Evolutionary conservation across 208 protist species (phyloP).

Genomic region (Leishmania gerbilli): DNA sequence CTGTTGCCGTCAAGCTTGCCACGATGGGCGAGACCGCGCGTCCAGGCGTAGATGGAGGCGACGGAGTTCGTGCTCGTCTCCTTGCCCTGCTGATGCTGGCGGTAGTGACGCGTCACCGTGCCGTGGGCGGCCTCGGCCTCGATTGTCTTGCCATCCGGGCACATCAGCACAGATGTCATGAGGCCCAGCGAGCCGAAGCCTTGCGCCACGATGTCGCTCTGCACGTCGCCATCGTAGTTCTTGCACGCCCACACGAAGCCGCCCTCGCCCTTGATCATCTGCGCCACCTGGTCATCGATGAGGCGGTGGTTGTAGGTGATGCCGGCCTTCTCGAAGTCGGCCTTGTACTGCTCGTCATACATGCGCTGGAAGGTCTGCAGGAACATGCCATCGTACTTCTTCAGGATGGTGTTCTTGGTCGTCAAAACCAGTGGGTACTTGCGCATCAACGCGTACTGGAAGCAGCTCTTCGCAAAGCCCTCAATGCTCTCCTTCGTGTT

Average conservation of each 20-base stretch:
- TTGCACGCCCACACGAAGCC: constrained; percentile 98
- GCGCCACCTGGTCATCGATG: constrained; percentile 98
- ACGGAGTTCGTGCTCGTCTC: constrained; percentile 98
- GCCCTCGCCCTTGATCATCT: constrained; percentile 92
- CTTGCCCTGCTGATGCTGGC: constrained; percentile 95
- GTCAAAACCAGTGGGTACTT: constrained; percentile 93
- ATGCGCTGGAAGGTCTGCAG: constrained; percentile 95
- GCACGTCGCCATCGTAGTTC: constrained; percentile 99
- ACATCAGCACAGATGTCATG: constrained; percentile 98
- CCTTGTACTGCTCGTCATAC: constrained; percentile 92
- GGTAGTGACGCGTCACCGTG: constrained; percentile 98
- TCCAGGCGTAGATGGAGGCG: constrained; percentile 98
- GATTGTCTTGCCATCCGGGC: constrained; percentile 96
- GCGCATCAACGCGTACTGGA: constrained; percentile 93
- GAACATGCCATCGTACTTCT: constrained; percentile 98
- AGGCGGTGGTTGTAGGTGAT: constrained; percentile 96
- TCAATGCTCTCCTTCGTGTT: constrained; percentile 96
- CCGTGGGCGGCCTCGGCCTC: constrained; percentile 98
- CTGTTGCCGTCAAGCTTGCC: constrained; percentile 96
- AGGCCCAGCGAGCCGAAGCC: constrained; percentile 97
- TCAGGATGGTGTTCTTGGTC: constrained; percentile 99
- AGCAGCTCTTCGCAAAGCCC: constrained; percentile 95
- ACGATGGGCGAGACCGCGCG: constrained; percentile 94
- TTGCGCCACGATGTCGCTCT: constrained; percentile 98
- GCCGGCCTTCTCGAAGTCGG: constrained; percentile 80